Evolutionary conservation across 2,329 filamentous ascomycete species (phyloP).

Genomic region (Orbilia quercus): DNA sequence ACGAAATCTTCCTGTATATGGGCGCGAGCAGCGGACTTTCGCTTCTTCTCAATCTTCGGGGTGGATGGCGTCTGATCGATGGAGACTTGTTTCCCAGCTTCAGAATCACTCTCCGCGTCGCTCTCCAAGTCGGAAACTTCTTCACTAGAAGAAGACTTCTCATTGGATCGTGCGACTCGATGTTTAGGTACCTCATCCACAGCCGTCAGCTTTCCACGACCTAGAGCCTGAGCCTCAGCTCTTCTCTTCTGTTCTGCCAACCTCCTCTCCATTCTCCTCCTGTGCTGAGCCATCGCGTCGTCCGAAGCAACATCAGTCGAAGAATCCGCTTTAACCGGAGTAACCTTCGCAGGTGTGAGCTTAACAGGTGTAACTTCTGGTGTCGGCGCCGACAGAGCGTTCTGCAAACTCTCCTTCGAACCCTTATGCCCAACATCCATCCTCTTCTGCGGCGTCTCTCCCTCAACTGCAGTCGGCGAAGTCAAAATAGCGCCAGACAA

Average conservation of each 20-base stretch:
- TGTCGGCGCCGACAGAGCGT: neutral
- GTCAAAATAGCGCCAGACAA: neutral
- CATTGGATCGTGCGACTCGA: neutral
- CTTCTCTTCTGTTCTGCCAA: neutral
- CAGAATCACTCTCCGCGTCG: neutral
- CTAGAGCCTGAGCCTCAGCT: neutral
- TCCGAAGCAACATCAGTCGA: neutral
- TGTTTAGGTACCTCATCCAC: neutral
- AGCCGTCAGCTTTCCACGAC: neutral
- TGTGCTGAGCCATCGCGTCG: neutral
- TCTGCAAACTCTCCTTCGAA: constrained; percentile 8
- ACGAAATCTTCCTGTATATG: constrained; percentile 9
- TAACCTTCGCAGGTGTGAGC: constrained; percentile 5
- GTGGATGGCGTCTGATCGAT: constrained; percentile 39
- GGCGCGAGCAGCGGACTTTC: constrained; percentile 14
- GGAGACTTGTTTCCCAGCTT: neutral
- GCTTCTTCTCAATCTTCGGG: constrained; percentile 41
- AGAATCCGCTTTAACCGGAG: neutral
- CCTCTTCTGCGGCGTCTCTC: neutral
- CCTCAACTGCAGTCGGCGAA: neutral
- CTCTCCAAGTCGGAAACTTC: constrained; percentile 15
- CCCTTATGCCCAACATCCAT: neutral
- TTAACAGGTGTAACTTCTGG: constrained; percentile 9
- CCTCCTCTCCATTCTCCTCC: constrained; percentile 5
- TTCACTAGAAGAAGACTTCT: constrained; percentile 8